Evolutionary conservation across 108 stramenopile species (phyloP), one percentile per base, ranked within the genome.

Genomic region (Skeletonema costatum): DNA sequence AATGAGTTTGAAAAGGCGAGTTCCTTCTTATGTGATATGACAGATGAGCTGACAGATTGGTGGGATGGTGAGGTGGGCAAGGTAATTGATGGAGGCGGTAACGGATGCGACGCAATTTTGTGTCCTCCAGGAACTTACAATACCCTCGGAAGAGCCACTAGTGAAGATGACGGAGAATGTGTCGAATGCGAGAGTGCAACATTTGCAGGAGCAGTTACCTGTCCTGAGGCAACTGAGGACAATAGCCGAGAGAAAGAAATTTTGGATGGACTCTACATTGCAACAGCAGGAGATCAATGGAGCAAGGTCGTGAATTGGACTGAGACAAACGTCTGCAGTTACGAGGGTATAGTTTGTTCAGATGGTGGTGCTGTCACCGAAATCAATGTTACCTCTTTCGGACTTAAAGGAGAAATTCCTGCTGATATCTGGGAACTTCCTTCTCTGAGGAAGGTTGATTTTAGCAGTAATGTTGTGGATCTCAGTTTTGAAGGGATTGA

Each of bases 121-220:
- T 93, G 92, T 77, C 84, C 83, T 10, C 64, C 76, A 42, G 90
- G 90, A 51, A 89, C 88, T 10, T 95, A 73, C 83, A 95, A 90
- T 75, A 70, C 70, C 17, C 85, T 83, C 25, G 94, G 94, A 39
- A 71, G 87, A 30, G 81, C 84, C 12, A 81, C 74, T 33, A 81
- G 80, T 65, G 81, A 81, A 11, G 60, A 73, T 10, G 79, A 71
- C 29, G 82, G 82, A 5, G 69, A 56, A 10, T 83, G 82, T 32
- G 25, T 68, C 42, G 31, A 75, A 14, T 95, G 93, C 66, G 56
- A 81, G 32, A 19, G 63, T 61, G 92, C 90, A 46, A 77, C 82
- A 10, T 92, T 80, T 62, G 78, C 84, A 30, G 89, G 80, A n/a
- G 84, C 88, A 30, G 83, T 85, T 4, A 31, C 74, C 16, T 86